Percentiles rank a stretch among this genome's conserved stretches.
Conservation (phyloP, 2,329 filamentous ascomycete species). For the Aspergillus bombycis region DNA sequence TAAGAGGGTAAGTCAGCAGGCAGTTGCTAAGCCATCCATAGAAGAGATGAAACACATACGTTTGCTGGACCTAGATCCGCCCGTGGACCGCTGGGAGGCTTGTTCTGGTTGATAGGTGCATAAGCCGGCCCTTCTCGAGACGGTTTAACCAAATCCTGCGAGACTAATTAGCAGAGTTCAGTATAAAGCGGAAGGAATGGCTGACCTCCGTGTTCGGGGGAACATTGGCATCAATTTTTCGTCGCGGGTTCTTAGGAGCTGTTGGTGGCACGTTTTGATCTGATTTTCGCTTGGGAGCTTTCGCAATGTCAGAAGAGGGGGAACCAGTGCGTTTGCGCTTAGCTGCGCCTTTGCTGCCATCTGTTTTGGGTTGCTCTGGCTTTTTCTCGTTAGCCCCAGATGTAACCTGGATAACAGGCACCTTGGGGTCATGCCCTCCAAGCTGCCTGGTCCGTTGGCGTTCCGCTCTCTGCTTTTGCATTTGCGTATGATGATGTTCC, state of each 20-base stretch:
- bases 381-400: constrained; percentile 20
- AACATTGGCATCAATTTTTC: constrained; percentile 29
- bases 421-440: constrained; percentile 48
- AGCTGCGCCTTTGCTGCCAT: constrained; percentile 17
- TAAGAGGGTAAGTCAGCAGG: constrained; percentile 16
- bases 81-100: constrained; percentile 19
- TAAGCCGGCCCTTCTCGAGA: constrained; percentile 41
- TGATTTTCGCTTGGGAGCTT: constrained; percentile 32
- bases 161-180: constrained; percentile 7
- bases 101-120: constrained; percentile 26
- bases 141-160: constrained; percentile 45
- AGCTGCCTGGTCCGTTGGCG: constrained; percentile 46
- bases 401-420: constrained; percentile 43
- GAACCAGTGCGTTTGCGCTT: constrained; percentile 41
- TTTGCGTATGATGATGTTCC: constrained; percentile 39
- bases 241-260: constrained; percentile 21
- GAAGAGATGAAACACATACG: constrained; percentile 22
- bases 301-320: constrained; percentile 24
- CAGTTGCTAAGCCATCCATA: constrained; percentile 3
- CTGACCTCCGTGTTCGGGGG: constrained; percentile 24
- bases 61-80: constrained; percentile 19
- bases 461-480: constrained; percentile 40
- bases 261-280: constrained; percentile 26
- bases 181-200: constrained; percentile 5
- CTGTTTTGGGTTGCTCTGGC: constrained; percentile 13